Evolutionary conservation across 805 yeast species (phyloP), one percentile per base, ranked within the genome.

Genomic region (Schwanniomyces vanrijiae): DNA sequence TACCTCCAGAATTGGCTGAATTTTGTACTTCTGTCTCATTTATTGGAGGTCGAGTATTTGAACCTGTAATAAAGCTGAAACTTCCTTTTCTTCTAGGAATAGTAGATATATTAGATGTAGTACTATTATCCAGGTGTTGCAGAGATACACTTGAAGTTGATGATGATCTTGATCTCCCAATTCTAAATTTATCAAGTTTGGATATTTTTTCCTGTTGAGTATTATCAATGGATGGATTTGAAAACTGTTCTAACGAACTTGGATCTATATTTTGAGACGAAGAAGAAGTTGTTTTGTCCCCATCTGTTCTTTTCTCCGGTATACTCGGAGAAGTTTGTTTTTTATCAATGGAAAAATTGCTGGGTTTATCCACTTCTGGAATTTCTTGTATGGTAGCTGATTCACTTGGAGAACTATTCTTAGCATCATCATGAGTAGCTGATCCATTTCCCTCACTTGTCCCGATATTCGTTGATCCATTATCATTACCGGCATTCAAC

Each of bases 111-210:
- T 46, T 29, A 19, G 46, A 29, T 28, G 52, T 33, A 14, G 14
- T 35, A 28, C 43, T 41, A 26, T 38, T 24, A 21, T 53, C 52
- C 3, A 46, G 24, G 14, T 26, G 25, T 40, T 40, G 43, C 13
- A 8, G 14, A 9, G 43, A 5, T 10, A 25, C 19, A 26, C 51
- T 48, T 8, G 62, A 51, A 18, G 54, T 45, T 9, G 63, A 57
- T 1, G 55, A 49, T 7, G 71, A 64, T 34, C 73, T 56, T 11
- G 65, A 45, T 21, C 73, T 55, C 5, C 65, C 64, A 14, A 58
- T 35, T 47, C 53, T 59, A 47, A 60, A 60, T 43, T 51, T 56
- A 18, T 61, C 65, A n/a, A 56, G 50, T 39, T 56, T 55, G 16
- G 61, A 54, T 10, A 42, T 9, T 39, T 44, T 52, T 34, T 52